Base-by-base conservation (phyloP, 2,329 filamentous ascomycete genomes). In the Fusarium dimerum region DNA sequence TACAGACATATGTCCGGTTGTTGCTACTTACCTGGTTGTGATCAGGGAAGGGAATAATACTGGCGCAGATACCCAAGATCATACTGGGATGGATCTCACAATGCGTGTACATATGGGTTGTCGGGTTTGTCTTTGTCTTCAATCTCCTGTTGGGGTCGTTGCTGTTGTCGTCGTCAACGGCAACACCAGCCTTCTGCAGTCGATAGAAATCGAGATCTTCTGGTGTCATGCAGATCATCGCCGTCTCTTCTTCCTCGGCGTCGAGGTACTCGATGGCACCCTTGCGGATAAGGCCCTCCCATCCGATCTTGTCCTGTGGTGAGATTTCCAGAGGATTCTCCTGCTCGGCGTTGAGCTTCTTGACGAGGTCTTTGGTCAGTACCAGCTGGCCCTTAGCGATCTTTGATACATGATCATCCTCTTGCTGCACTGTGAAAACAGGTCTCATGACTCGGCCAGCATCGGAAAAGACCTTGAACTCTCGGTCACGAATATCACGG, bases 81-180 rank as follows among this genome's bases (percentile, higher is more conserved):
- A 99, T 99, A 74, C 92, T 96, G 17, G 94, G 95, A 67, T 99
- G 95, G 71, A 99, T 97, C 76, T 99, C 94, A 73, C 95, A 99
- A 72, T 99, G 95, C 0, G 94, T 99, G 80, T 93, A 97, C 67
- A 88, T 91, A 73, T 95, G 90, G 15, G 93, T 92, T 6, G 87
- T 89, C 18, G 89, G 86, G 66, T 95, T 97, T 40, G 94, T 85
- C 66, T 87, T 88, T 1, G 92, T 92, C 73, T 94, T 94, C 62
- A 99, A 84, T 66, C 94, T 87, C 69, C 88, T 87, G 66, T 96
- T 93, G 43, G 88, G 84, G 63, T 96, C 89, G 9, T 70, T 81
- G 67, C 66, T 80, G 5, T 67, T 82, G 43, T 87, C 83, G 32
- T 90, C 85, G 15, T 82, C 80, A 36, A 85, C 68, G 20, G 79